phyloP scores from a whole-genome alignment of 2,329 filamentous ascomycete genomes.

The Microascus cirrosus region DNA sequence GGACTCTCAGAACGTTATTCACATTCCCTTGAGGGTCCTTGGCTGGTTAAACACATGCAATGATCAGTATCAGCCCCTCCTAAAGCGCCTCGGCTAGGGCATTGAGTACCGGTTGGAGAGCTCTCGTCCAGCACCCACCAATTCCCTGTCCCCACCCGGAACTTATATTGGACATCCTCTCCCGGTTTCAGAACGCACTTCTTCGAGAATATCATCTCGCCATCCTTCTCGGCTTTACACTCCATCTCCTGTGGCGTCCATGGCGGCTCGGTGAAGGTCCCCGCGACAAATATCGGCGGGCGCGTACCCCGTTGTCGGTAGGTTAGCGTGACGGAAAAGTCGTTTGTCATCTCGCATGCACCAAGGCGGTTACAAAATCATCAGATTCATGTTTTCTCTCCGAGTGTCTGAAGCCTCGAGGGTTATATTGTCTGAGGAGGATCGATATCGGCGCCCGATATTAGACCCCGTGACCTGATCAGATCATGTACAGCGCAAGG shows the following conservation, averaged over 20 bases:
- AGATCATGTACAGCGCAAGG: background rate
- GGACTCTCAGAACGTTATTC: slow-evolving; percentile 31
- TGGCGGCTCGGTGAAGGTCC: slow-evolving; percentile 53
- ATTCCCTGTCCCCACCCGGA: slow-evolving; percentile 53
- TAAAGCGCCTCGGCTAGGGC: background rate
- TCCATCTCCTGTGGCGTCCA: slow-evolving; percentile 62
- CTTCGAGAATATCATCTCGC: slow-evolving; percentile 48
- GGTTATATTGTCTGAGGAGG: background rate
- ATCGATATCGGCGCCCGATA: background rate
- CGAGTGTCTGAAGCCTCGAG: background rate
- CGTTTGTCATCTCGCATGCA: background rate
- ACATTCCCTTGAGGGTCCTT: slow-evolving; percentile 33
- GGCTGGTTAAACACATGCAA: slow-evolving; percentile 12
- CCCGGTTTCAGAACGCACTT: slow-evolving; percentile 41
- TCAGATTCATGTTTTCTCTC: background rate
- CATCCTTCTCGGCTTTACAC: slow-evolving; percentile 32
- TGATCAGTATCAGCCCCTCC: background rate
- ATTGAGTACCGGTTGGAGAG: slow-evolving; percentile 41
- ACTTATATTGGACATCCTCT: slow-evolving; percentile 63
- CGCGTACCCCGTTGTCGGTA: slow-evolving; percentile 48
- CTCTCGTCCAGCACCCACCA: slow-evolving; percentile 62
- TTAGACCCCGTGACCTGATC: background rate
- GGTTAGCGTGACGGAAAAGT: slow-evolving; percentile 41
- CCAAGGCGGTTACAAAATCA: background rate
- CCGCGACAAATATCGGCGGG: slow-evolving; percentile 61